Percentiles rank a stretch among this genome's conserved stretches.
These are phyloP conservation scores for Thyridium curvatum DNA, from an alignment of 2,329 filamentous ascomycete species.

Conservation along the genomic window DNA sequence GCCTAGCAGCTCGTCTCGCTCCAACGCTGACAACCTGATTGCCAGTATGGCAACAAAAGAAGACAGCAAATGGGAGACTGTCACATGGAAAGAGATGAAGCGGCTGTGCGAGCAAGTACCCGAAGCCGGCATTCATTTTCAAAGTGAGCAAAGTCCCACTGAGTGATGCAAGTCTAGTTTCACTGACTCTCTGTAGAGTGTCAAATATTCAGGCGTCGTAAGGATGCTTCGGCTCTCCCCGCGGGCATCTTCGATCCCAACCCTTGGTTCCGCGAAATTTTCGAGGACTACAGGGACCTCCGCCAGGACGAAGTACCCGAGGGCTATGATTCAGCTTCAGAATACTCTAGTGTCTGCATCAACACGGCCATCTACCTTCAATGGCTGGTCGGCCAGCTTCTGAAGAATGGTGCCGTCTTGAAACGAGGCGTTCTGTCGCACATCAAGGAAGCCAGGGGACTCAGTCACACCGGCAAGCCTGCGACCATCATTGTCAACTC, in stretches of 20 bases:
- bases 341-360: constrained; percentile 83
- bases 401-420: constrained; percentile 64
- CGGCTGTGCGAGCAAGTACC: constrained; percentile 57
- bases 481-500: constrained; percentile 77
- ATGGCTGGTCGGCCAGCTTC: constrained; percentile 77
- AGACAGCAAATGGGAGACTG: constrained; percentile 50
- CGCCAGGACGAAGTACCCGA: constrained; percentile 49
- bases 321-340: constrained; percentile 64
- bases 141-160: constrained; percentile 43
- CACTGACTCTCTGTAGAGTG: too few relatives aligned
- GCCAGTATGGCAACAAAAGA: constrained; percentile 35
- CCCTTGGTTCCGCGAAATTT: constrained; percentile 68
- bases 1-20: too few relatives aligned
- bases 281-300: constrained; percentile 65
- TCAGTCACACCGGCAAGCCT: constrained; percentile 48
- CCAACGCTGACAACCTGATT: too few relatives aligned
- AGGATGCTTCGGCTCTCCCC: too few relatives aligned
- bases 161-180: too few relatives aligned
- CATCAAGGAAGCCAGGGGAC: constrained; percentile 59
- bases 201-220: too few relatives aligned
- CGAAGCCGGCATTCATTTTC: constrained; percentile 76
- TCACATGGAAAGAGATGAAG: constrained; percentile 57
- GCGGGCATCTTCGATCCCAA: constrained; percentile 48
- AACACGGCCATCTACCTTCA: constrained; percentile 85
- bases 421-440: constrained; percentile 60